Conservation (phyloP, 768 basidiomycete species). For the Stropharia rugosoannulata region DNA sequence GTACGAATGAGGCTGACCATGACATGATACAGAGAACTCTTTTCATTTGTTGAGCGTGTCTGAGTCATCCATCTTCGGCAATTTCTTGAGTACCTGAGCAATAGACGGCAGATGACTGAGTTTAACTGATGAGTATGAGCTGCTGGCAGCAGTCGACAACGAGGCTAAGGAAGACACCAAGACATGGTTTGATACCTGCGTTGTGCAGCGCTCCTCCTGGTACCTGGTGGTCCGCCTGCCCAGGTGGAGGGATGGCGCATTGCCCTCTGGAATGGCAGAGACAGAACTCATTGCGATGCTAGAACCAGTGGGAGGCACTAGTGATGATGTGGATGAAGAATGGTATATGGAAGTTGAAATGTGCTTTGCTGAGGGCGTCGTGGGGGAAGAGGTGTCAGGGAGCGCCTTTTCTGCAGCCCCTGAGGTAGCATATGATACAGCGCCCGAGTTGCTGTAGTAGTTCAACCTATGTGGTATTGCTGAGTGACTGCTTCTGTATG, state of each 20-base stretch:
- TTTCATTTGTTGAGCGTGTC: too few species aligned
- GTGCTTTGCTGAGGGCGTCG: constrained; percentile 26
- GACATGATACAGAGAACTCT: too few species aligned
- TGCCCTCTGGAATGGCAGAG: constrained; percentile 59
- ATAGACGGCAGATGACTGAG: constrained; percentile 54
- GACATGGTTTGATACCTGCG: constrained; percentile 17
- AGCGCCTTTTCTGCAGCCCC: constrained; percentile 33
- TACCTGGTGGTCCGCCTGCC: constrained; percentile 21
- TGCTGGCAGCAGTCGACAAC: constrained; percentile 35
- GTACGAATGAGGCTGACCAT: too few species aligned
- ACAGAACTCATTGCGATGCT: constrained; percentile 46
- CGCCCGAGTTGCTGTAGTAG: constrained; percentile 42
- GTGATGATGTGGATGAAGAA: constrained; percentile 41
- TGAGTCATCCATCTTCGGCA: too few species aligned
- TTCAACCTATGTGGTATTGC: constrained; percentile 23
- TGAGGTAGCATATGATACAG: constrained; percentile 38
- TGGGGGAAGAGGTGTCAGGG: constrained; percentile 12
- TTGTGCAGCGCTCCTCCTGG: constrained; percentile 23
- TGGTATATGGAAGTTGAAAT: constrained; percentile 37
- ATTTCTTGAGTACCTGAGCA: constrained; percentile 48
- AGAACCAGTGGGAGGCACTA: constrained; percentile 38
- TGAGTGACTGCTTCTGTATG: constrained; percentile 12
- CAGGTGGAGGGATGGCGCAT: constrained; percentile 11
- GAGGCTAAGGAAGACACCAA: constrained; percentile 37
- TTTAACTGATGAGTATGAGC: constrained; percentile 45